A percentile compares a stretch with the other conserved stretches of the same genome.
phyloP scores from a whole-genome alignment of 1,284 basidiomycete genomes.

The Porodaedalea pini region DNA sequence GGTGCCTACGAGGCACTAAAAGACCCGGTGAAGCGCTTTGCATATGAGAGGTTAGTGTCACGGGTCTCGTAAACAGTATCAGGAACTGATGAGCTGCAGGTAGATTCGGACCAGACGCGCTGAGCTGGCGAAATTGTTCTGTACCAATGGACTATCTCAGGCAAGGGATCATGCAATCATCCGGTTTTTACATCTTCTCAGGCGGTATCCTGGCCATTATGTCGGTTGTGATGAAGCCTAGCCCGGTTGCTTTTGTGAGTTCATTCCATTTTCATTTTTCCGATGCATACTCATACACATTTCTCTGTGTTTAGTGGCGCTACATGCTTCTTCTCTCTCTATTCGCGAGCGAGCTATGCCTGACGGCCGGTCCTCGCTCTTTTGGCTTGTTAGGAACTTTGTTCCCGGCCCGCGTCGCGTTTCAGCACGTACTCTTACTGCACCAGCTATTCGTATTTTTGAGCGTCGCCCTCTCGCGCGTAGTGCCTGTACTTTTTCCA shows the following conservation, averaged over 20 bases:
- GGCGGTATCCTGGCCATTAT: conserved; percentile 58
- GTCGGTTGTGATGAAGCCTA: conserved; percentile 57
- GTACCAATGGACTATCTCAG: conserved; percentile 67
- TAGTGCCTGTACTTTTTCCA: conserved; percentile 62
- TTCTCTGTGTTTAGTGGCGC: conserved; percentile 58
- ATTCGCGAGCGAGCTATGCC: conserved; percentile 57
- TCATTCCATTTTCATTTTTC: conserved; percentile 17
- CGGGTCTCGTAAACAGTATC: background rate
- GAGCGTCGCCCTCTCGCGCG: conserved; percentile 64
- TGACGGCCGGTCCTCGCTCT: conserved; percentile 34
- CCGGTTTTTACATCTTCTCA: conserved; percentile 72
- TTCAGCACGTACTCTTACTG: conserved; percentile 73
- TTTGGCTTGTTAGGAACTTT: conserved; percentile 40
- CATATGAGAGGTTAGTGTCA: conserved; percentile 70
- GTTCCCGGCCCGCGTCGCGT: conserved; percentile 63
- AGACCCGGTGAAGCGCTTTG: conserved; percentile 76
- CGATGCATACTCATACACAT: conserved; percentile 8
- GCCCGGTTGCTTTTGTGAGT: conserved; percentile 66
- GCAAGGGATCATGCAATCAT: conserved; percentile 61
- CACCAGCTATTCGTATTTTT: conserved; percentile 73
- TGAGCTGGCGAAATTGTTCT: conserved; percentile 64
- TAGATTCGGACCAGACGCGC: conserved; percentile 73
- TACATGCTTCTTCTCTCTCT: conserved; percentile 62
- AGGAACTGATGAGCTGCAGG: conserved; percentile 8
- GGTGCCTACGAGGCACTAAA: conserved; percentile 79